phyloP scores from a whole-genome alignment of 73 alveolate genomes.

The Tetrahymena borealis region DNA sequence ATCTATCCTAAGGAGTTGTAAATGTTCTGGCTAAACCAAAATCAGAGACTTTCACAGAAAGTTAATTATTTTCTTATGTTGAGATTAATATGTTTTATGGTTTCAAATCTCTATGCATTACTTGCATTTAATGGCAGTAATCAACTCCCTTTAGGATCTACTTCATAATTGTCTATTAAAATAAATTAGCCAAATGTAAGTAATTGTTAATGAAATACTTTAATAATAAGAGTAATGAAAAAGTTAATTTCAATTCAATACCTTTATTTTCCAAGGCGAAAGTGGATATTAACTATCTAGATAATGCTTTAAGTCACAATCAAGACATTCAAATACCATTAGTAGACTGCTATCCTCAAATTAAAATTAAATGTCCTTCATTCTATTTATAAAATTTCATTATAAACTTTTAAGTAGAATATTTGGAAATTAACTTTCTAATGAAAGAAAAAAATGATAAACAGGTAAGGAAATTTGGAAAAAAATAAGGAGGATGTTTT shows the following conservation, averaged over 20 bases:
- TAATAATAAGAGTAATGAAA: background rate
- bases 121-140: slow-evolving; percentile 53
- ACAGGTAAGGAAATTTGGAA: no score
- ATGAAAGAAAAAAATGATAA: no score
- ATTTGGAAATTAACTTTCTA: no score
- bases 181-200: background rate
- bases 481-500: no score
- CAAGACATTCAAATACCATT: slow-evolving; percentile 28
- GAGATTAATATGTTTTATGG: slow-evolving; percentile 58
- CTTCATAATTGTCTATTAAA: slow-evolving; percentile 23
- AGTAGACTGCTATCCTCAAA: background rate
- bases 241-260: background rate
- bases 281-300: slow-evolving; percentile 9
- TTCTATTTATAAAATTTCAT: background rate
- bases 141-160: slow-evolving; percentile 70
- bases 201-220: background rate
- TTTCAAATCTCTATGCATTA: slow-evolving; percentile 69
- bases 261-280: slow-evolving; percentile 27
- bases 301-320: slow-evolving; percentile 20
- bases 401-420: background rate
- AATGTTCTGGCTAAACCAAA: slow-evolving; percentile 78
- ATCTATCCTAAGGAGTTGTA: slow-evolving; percentile 52
- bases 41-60: slow-evolving; percentile 62
- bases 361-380: background rate
- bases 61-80: slow-evolving; percentile 3